Base-by-base conservation (phyloP, 805 yeast species). In the Candida ipomoeae region DNA sequence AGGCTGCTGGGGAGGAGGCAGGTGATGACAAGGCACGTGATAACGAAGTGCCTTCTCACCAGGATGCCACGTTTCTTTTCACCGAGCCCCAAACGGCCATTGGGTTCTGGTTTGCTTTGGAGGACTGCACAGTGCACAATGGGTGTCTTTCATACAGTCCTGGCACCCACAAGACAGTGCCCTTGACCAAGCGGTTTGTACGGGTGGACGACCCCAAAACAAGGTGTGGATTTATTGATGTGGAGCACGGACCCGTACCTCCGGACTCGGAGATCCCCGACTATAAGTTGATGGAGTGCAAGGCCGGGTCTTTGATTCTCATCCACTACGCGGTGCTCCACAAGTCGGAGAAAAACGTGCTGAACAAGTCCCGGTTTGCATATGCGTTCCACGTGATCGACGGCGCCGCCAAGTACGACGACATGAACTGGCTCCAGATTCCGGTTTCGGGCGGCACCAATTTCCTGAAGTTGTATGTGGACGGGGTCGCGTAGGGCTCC, bases 101-200 rank as follows among this genome's bases (percentile, higher is more conserved):
- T 37, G 95, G 95, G 2, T 87, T 84, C 62, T 87, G 95, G 95
- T 80, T 82, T 61, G 91, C 94, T 0, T 66, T 87, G 54, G 89
- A 87, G 58, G 87, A 85, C 58, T 87, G 94, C 62, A 82, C 84
- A 1, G 50, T 62, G 1, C 68, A 66, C 5, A 87, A 87, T 64
- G 94, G 95, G 0, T 85, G 92, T 51, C 68, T 87, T 17, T 77
- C 82, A 51, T 85, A 76, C 58, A 72, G 79, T 14, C 89, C 91
- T 0, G 92, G 91, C 0, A 79, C 88, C 3, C 94, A 87, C 61
- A 79, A 78, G 62, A 69, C 66, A 6, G 69, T 71, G 34, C 82
- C 82, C 1, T 73, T 87, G 3, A 70, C 71, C 8, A 82, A 82
- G 60, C 70, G 94, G 53, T 84, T 87, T 68, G 85, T 84, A 5